Evolutionary conservation across 2,329 filamentous ascomycete species (phyloP).

Genomic region (Colletotrichum kahawae): DNA sequence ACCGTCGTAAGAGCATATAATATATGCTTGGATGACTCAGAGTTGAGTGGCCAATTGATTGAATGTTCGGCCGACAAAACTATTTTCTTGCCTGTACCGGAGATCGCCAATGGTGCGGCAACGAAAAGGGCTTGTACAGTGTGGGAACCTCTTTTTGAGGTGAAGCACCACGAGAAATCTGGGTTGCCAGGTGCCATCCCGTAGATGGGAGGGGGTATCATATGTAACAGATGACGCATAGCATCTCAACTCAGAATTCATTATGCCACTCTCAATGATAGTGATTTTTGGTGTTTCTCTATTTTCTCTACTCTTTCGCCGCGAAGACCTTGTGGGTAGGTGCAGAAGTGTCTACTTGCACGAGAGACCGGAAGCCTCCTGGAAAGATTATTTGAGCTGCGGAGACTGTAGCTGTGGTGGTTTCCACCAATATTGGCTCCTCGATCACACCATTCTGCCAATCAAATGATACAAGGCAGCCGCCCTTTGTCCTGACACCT

Average conservation of each 20-base stretch:
- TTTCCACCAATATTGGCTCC: background rate
- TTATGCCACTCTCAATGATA: background rate
- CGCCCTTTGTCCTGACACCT: background rate
- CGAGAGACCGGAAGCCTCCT: background rate
- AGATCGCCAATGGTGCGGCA: background rate
- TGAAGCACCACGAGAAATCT: background rate
- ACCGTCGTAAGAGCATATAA: background rate
- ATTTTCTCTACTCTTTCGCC: background rate
- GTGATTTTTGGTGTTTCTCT: background rate
- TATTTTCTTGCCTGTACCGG: background rate
- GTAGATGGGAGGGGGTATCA: background rate
- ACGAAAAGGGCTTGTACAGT: background rate
- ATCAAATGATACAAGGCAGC: slow-evolving; percentile 4
- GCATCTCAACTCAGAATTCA: fast-evolving
- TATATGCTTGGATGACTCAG: background rate
- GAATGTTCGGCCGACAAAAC: background rate
- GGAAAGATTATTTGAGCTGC: slow-evolving; percentile 2
- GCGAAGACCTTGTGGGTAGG: background rate
- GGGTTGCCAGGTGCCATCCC: background rate
- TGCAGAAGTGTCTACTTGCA: background rate
- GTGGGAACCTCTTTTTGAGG: background rate
- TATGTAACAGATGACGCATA: background rate
- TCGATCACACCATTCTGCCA: slow-evolving; percentile 5
- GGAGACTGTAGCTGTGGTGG: background rate
- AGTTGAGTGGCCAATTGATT: background rate